Conservation (phyloP, 2,329 filamentous ascomycete species). For the Cladobotryum mycophilum region DNA sequence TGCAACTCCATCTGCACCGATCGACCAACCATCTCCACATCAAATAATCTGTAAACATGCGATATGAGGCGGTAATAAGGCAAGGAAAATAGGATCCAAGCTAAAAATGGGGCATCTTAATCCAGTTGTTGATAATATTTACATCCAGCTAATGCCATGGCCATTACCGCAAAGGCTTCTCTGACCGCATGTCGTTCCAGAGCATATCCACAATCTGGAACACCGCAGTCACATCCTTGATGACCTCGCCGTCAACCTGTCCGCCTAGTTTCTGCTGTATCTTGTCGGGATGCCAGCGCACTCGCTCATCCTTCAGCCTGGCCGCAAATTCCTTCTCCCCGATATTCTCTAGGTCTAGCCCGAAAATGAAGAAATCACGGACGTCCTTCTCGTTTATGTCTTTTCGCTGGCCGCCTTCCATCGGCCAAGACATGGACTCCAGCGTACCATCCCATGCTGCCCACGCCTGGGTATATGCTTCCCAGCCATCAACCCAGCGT, state of each 20-base stretch:
- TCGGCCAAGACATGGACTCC: conserved; percentile 63
- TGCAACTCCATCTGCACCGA: too few species aligned
- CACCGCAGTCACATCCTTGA: conserved; percentile 77
- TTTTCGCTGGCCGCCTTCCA: conserved; percentile 48
- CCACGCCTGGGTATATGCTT: conserved; percentile 61
- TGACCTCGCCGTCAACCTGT: conserved; percentile 61
- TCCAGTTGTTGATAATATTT: too few species aligned
- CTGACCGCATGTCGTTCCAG: conserved; percentile 57
- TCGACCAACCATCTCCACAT: too few species aligned
- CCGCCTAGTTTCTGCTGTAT: conserved; percentile 82
- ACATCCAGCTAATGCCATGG: not conserved
- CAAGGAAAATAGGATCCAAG: not conserved
- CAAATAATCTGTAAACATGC: too few species aligned
- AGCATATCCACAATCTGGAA: conserved; percentile 85
- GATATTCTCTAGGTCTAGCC: conserved; percentile 36
- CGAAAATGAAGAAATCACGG: conserved; percentile 59
- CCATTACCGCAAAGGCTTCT: not conserved
- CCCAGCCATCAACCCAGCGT: conserved; percentile 56
- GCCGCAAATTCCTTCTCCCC: conserved; percentile 41
- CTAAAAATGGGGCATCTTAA: too few species aligned
- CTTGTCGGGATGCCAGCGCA: conserved; percentile 97
- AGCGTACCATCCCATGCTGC: conserved; percentile 40
- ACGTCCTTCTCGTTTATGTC: conserved; percentile 56
- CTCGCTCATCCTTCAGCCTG: conserved; percentile 72
- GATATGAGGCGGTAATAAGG: not conserved